phyloP scores from a whole-genome alignment of 1,139 yeast genomes.

The Kodamaea plutei region DNA sequence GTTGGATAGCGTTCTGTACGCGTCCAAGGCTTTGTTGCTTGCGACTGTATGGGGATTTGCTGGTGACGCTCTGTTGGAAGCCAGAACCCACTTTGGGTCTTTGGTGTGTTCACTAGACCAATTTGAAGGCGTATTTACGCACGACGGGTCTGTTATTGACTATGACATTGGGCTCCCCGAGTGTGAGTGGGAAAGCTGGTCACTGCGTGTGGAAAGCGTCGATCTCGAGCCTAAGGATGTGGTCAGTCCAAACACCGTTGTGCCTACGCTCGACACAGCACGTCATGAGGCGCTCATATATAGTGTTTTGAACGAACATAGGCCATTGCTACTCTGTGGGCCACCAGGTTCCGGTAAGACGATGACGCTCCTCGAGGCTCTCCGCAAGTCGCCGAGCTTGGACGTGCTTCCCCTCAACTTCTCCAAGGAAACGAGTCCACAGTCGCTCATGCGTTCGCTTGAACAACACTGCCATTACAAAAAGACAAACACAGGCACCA shows the following conservation, averaged over 20 bases:
- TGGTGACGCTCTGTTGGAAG: constrained; percentile 49
- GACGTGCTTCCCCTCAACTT: constrained; percentile 73
- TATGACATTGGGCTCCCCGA: constrained; percentile 45
- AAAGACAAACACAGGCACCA: constrained; percentile 47
- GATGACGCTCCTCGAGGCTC: constrained; percentile 74
- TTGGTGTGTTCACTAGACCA: not conserved
- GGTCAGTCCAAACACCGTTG: constrained; percentile 56
- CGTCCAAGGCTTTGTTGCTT: constrained; percentile 36
- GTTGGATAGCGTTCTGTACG: constrained; percentile 26
- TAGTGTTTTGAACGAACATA: constrained; percentile 53
- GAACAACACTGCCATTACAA: constrained; percentile 71
- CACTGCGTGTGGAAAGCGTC: constrained; percentile 36
- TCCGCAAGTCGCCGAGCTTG: constrained; percentile 54
- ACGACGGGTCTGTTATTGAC: constrained; percentile 30
- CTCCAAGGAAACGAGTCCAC: constrained; percentile 75
- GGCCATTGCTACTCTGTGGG: constrained; percentile 76
- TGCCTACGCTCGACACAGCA: constrained; percentile 78
- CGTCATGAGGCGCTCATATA: constrained; percentile 62
- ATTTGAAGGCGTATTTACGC: not conserved
- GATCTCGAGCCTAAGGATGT: constrained; percentile 65
- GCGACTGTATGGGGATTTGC: constrained; percentile 66
- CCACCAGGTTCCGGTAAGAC: constrained; percentile 99
- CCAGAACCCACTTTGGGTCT: constrained; percentile 38
- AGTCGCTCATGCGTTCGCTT: constrained; percentile 56
- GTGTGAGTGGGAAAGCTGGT: constrained; percentile 49